These are phyloP conservation scores for Carex sylvatica DNA, from an alignment of 202 grass and related monocot genomes.

Conservation along the genomic window DNA sequence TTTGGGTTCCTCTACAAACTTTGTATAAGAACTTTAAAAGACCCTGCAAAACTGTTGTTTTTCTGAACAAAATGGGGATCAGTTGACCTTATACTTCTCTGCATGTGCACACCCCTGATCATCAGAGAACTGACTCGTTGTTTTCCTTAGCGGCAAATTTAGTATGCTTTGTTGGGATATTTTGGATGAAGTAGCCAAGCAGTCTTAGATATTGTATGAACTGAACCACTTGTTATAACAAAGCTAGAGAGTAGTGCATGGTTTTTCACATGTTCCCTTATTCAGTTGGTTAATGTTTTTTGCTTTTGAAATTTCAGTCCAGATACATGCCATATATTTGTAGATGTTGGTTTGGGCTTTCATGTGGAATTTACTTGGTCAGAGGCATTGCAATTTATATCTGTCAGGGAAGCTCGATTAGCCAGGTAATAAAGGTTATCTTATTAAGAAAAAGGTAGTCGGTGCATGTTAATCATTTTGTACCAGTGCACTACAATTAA, in stretches of 20 bases:
- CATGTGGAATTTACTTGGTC: conserved; percentile 94
- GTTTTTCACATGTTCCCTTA: conserved; percentile 17
- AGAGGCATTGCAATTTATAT: conserved; percentile 86
- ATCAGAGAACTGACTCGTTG: not conserved
- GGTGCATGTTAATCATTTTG: not conserved
- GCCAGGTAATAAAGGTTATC: conserved; percentile 44
- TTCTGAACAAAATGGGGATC: not conserved
- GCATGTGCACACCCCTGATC: not conserved
- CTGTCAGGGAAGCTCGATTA: conserved; percentile 72
- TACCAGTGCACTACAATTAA: not conserved
- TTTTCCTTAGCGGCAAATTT: not conserved
- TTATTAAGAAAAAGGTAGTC: conserved; percentile 6
- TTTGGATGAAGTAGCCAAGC: not conserved
- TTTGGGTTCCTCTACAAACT: not conserved
- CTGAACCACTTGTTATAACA: not conserved
- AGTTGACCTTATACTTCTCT: not conserved
- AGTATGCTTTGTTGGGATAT: not conserved
- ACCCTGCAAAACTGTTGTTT: not conserved
- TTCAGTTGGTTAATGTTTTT: conserved; percentile 11
- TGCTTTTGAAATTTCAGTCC: conserved; percentile 38
- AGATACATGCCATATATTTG: conserved; percentile 78
- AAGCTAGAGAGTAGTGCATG: not conserved
- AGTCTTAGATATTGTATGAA: not conserved
- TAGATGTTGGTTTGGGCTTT: conserved; percentile 88
- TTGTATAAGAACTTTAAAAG: not conserved